Evolutionary conservation across 805 yeast species (phyloP).

Genomic region (Ogataea dorogensis): DNA sequence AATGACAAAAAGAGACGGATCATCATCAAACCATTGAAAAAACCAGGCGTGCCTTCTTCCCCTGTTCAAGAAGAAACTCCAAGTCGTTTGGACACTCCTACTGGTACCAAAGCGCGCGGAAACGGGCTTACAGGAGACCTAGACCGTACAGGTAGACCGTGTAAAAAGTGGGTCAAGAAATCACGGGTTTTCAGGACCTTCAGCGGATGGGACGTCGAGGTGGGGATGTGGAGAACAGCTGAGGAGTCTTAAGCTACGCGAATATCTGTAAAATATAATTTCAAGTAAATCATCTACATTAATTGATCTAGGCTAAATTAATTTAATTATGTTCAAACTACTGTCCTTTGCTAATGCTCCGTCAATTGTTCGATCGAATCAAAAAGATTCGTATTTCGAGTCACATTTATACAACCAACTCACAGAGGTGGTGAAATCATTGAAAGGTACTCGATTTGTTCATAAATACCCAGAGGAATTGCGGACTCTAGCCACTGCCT

Average conservation of each 20-base stretch:
- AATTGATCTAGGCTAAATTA: slow-evolving; percentile 4
- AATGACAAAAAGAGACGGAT: slow-evolving; percentile 10
- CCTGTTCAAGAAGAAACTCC: slow-evolving; percentile 15
- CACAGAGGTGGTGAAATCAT: slow-evolving; percentile 50
- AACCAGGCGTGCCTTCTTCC: slow-evolving; percentile 12
- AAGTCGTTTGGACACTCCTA: slow-evolving; percentile 23
- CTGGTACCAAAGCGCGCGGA: slow-evolving; percentile 17
- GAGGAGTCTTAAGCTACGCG: neutral
- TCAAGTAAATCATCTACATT: neutral
- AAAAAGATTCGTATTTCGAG: slow-evolving; percentile 79
- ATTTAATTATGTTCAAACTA: slow-evolving; percentile 9
- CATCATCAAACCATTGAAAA: slow-evolving; percentile 9
- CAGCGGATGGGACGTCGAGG: slow-evolving; percentile 27
- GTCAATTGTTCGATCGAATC: slow-evolving; percentile 86
- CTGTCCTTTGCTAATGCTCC: slow-evolving; percentile 84
- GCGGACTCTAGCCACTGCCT: slow-evolving; percentile 51
- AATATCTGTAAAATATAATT: neutral
- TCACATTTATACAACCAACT: slow-evolving; percentile 52
- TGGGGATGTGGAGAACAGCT: slow-evolving; percentile 24
- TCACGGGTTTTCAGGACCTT: slow-evolving; percentile 25
- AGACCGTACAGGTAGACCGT: slow-evolving; percentile 25
- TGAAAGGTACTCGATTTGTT: slow-evolving; percentile 63
- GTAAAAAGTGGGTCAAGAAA: slow-evolving; percentile 19
- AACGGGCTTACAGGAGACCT: slow-evolving; percentile 26
- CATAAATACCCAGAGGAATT: slow-evolving; percentile 65